phyloP scores from a whole-genome alignment of 441 rosid species.

The Populus hybrid region DNA sequence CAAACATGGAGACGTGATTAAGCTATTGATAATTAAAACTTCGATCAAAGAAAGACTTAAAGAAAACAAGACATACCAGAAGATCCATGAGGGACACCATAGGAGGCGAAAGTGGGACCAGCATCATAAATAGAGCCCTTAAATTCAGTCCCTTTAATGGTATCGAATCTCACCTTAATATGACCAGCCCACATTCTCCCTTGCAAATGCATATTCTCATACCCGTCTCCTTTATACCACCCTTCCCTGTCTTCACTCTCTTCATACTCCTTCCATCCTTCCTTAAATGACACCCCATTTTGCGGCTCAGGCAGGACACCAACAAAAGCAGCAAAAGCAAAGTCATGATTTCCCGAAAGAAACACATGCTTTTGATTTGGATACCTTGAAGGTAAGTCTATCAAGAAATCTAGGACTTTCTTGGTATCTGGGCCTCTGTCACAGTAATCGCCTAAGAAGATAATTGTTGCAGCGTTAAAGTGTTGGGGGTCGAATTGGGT shows the following conservation, averaged over 20 bases:
- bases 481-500: slow-evolving; percentile 33
- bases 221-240: slow-evolving; percentile 71
- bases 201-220: slow-evolving; percentile 68
- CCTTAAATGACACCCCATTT: slow-evolving; percentile 44
- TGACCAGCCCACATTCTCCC: slow-evolving; percentile 73
- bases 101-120: slow-evolving; percentile 2
- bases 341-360: slow-evolving; percentile 73
- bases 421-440: slow-evolving; percentile 80
- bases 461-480: slow-evolving; percentile 58
- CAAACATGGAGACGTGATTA: too few species aligned
- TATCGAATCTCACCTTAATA: slow-evolving; percentile 37
- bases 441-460: slow-evolving; percentile 90
- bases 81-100: too few species aligned
- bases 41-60: too few species aligned
- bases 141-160: slow-evolving; percentile 45
- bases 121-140: slow-evolving; percentile 76
- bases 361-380: slow-evolving; percentile 64
- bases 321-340: slow-evolving; percentile 66
- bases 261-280: slow-evolving; percentile 61
- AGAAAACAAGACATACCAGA: too few species aligned
- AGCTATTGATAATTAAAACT: too few species aligned
- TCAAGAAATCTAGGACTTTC: slow-evolving; percentile 59
- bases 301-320: slow-evolving; percentile 49
- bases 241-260: slow-evolving; percentile 65
- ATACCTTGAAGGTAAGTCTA: slow-evolving; percentile 44